Evolutionary conservation across 208 protist genomes (phyloP).

Genomic region (Borovskyia barvae): DNA sequence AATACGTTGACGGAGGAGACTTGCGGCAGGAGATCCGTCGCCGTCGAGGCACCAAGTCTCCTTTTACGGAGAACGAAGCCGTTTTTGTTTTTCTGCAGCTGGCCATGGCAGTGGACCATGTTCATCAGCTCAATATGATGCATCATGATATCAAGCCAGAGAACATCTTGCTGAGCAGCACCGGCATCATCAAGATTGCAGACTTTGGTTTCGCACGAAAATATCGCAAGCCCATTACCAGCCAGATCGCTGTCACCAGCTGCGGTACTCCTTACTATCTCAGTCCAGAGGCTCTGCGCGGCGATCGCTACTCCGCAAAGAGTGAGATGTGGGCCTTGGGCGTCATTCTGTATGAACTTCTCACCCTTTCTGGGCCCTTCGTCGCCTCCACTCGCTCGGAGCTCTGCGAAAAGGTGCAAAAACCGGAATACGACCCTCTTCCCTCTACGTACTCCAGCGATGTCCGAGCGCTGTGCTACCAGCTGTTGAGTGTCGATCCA

Average conservation of each 20-base stretch:
- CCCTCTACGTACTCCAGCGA: conserved; percentile 1
- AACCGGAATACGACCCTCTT: conserved; percentile 1
- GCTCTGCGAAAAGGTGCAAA: conserved; percentile 6
- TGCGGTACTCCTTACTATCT: conserved; percentile 89
- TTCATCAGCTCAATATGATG: conserved; percentile 71
- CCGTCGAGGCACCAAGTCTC: conserved; percentile 18
- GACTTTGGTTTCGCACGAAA: conserved; percentile 76
- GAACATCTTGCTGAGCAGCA: conserved; percentile 81
- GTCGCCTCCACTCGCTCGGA: conserved; percentile 28
- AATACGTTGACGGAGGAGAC: conserved; percentile 74
- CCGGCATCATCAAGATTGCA: conserved; percentile 69
- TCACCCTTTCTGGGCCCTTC: conserved; percentile 70
- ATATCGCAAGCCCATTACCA: conserved; percentile 33
- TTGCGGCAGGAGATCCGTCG: conserved; percentile 53
- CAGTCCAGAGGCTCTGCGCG: conserved; percentile 81
- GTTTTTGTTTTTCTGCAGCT: conserved; percentile 66
- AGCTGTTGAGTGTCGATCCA: conserved; percentile 11
- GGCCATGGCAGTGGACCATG: conserved; percentile 62
- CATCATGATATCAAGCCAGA: conserved; percentile 93
- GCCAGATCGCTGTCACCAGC: conserved; percentile 39
- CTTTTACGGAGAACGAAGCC: conserved; percentile 54
- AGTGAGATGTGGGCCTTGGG: conserved; percentile 88
- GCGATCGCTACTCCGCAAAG: conserved; percentile 88
- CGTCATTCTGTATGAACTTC: conserved; percentile 72
- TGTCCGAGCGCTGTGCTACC: conserved; percentile 15